These are phyloP conservation scores for Irpex lacteus DNA, from an alignment of 1,284 basidiomycete species.

Conservation along the genomic window DNA sequence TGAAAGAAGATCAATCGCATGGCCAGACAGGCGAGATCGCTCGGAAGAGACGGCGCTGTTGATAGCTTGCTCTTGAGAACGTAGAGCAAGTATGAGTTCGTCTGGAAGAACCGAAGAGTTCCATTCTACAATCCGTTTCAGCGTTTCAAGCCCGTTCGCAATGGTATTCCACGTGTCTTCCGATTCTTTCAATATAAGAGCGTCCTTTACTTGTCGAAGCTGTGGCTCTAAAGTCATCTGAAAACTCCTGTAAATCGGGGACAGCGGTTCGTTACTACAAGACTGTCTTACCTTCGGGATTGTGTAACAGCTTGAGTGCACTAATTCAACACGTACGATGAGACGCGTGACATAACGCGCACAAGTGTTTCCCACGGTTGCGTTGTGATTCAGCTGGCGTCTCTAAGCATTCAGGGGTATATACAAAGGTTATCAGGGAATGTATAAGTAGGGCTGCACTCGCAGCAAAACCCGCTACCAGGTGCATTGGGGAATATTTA, in stretches of 20 bases:
- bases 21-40: conserved; percentile 72
- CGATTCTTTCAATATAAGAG: conserved; percentile 59
- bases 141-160: conserved; percentile 45
- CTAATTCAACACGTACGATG: too few relatives aligned
- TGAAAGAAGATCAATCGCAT: conserved; percentile 64
- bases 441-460: too few relatives aligned
- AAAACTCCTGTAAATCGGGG: not conserved
- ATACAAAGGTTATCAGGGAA: too few relatives aligned
- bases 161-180: conserved; percentile 88
- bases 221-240: conserved; percentile 12
- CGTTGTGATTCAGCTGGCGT: too few relatives aligned
- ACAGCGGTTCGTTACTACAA: too few relatives aligned
- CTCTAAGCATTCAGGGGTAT: too few relatives aligned
- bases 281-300: too few relatives aligned
- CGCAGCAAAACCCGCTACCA: too few relatives aligned
- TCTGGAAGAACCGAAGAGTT: conserved; percentile 54
- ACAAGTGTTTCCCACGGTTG: too few relatives aligned
- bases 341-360: too few relatives aligned
- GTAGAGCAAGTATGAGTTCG: conserved; percentile 54
- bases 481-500: too few relatives aligned
- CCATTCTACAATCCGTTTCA: conserved; percentile 57
- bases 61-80: conserved; percentile 55
- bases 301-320: too few relatives aligned
- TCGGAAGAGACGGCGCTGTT: conserved; percentile 70
- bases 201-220: conserved; percentile 20